Evolutionary conservation across 306 rosid species (phyloP).

Genomic region (Acacia acuminata): DNA sequence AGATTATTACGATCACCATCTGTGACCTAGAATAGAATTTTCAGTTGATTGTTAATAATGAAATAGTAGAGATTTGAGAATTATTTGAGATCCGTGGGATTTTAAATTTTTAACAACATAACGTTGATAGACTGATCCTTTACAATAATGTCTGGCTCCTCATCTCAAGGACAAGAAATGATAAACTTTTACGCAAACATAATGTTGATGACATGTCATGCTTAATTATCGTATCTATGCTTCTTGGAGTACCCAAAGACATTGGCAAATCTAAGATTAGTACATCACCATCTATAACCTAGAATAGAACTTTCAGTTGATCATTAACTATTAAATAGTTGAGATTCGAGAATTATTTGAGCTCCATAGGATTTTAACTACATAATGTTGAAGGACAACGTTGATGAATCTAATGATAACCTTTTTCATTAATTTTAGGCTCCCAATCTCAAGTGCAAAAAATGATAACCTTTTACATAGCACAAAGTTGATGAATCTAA

Average conservation of each 20-base stretch:
- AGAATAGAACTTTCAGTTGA: neutral
- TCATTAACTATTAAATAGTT: neutral
- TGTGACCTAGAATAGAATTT: neutral
- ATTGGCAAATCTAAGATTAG: slow-evolving; percentile 7
- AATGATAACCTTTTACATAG: neutral
- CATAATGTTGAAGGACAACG: neutral
- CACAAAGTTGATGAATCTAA: neutral
- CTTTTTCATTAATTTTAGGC: neutral
- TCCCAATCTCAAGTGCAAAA: neutral
- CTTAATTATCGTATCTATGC: neutral
- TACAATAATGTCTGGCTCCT: neutral
- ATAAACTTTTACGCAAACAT: slow-evolving; percentile 10
- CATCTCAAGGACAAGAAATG: neutral
- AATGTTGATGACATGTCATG: neutral
- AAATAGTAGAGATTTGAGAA: neutral
- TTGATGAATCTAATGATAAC: too few species aligned
- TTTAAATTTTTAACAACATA: neutral
- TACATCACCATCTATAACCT: neutral
- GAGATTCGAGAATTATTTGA: neutral
- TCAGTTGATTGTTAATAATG: neutral
- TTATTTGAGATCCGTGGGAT: neutral
- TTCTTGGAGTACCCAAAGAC: neutral
- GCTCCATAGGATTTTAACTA: neutral
- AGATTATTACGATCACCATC: neutral
- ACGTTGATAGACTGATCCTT: neutral